These are phyloP conservation scores for Desmodesmus armatus DNA, from an alignment of 139 green algal species.

Conservation along the genomic window DNA sequence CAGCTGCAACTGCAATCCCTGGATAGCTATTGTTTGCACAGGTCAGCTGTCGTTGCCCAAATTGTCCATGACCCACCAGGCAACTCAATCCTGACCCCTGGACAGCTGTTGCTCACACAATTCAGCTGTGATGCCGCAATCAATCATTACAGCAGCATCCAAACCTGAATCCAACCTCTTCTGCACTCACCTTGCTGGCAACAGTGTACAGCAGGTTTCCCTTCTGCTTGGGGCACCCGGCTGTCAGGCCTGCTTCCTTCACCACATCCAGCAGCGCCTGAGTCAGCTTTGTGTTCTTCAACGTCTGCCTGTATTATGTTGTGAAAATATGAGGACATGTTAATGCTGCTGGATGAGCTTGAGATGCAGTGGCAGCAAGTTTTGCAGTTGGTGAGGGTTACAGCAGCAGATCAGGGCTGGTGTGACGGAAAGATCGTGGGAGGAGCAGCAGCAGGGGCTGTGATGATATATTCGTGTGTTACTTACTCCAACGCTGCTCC, in stretches of 20 bases:
- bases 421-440: too few relatives aligned
- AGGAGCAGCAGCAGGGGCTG: too few relatives aligned
- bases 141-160: neutral
- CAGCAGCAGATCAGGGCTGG: neutral
- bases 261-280: conserved; percentile 80
- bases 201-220: conserved; percentile 87
- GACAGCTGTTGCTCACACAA: too few relatives aligned
- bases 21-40: too few relatives aligned
- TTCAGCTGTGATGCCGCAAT: neutral
- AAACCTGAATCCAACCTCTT: neutral
- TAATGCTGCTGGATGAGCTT: too few relatives aligned
- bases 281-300: conserved; percentile 86
- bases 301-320: conserved; percentile 74
- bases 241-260: conserved; percentile 70
- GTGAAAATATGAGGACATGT: too few relatives aligned
- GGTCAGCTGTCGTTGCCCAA: too few relatives aligned
- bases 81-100: too few relatives aligned
- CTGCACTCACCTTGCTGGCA: conserved; percentile 73
- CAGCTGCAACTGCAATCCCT: too few relatives aligned
- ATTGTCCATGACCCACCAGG: too few relatives aligned
- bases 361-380: too few relatives aligned
- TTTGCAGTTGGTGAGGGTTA: too few relatives aligned
- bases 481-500: conserved; percentile 79
- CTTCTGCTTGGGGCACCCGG: conserved; percentile 77
- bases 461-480: neutral